Evolutionary conservation across 805 yeast genomes (phyloP).

Genomic region (Starmerella bacillaris): DNA sequence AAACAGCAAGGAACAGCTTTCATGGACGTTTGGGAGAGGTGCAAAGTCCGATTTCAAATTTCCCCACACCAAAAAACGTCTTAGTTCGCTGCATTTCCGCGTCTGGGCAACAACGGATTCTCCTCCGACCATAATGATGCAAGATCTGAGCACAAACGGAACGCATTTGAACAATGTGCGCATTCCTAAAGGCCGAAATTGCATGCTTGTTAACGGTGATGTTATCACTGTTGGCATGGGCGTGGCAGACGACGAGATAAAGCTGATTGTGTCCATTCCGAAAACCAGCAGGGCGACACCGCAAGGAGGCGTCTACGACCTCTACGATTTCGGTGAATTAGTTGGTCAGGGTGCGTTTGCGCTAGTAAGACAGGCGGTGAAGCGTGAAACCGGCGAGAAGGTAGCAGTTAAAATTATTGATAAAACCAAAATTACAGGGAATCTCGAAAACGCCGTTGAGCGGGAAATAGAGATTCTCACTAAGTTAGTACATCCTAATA

Average conservation of each 20-base stretch:
- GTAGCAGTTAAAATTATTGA: slow-evolving; percentile 84
- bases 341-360: slow-evolving; percentile 99
- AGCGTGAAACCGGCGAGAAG: slow-evolving; percentile 65
- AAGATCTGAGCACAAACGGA: slow-evolving; percentile 80
- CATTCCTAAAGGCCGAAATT: slow-evolving; percentile 58
- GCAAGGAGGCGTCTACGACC: slow-evolving; percentile 38
- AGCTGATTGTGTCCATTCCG: slow-evolving; percentile 28
- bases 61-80: slow-evolving; percentile 37
- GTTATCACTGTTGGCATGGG: slow-evolving; percentile 84
- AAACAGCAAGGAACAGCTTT: slow-evolving; percentile 6
- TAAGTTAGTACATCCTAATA: slow-evolving; percentile 64
- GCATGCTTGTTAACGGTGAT: slow-evolving; percentile 78
- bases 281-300: slow-evolving; percentile 22
- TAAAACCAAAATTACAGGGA: slow-evolving; percentile 55
- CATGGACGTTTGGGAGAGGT: slow-evolving; percentile 69
- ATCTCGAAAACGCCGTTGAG: slow-evolving; percentile 73
- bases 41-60: slow-evolving; percentile 44
- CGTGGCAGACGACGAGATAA: slow-evolving; percentile 45
- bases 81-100: slow-evolving; percentile 59
- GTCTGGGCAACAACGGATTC: slow-evolving; percentile 48
- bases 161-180: slow-evolving; percentile 65
- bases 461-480: slow-evolving; percentile 47
- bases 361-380: slow-evolving; percentile 77
- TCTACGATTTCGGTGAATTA: slow-evolving; percentile 66
- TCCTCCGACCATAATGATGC: slow-evolving; percentile 32